These are phyloP conservation scores for Cenococcum geophilum DNA, from an alignment of 495 filamentous ascomycete species.

Conservation along the genomic window DNA sequence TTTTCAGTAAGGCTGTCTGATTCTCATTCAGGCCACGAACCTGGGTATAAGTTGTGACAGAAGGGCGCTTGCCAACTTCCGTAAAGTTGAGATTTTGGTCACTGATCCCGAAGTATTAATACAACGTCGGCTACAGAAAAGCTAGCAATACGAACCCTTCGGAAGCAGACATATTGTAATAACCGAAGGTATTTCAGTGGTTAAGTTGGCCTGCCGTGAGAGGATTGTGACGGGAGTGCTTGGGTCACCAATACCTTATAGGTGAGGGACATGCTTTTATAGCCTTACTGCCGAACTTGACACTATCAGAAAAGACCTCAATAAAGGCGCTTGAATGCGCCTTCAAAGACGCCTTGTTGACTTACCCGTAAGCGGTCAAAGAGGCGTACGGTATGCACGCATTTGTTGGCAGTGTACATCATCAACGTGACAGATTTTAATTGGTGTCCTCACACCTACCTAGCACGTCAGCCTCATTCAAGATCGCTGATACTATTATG, in stretches of 20 bases:
- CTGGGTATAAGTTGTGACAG: neutral
- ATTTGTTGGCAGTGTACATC: neutral
- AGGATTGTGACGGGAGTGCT: no score
- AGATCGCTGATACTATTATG: no score
- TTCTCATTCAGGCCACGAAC: neutral
- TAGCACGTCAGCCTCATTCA: no score
- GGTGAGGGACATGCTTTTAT: no score
- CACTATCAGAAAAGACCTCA: neutral
- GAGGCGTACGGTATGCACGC: neutral
- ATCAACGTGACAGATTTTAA: neutral
- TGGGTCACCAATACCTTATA: no score
- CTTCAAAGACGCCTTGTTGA: neutral
- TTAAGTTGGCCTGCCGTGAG: neutral
- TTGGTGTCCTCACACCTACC: neutral
- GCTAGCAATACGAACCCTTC: neutral
- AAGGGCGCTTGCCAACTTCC: neutral
- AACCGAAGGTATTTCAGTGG: neutral
- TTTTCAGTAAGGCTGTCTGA: neutral
- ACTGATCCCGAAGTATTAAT: neutral
- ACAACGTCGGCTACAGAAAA: neutral
- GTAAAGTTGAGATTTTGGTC: neutral
- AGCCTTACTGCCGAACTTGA: no score
- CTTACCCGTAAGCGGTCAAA: neutral
- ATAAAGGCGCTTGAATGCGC: neutral
- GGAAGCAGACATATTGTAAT: neutral